A percentile compares a stretch with the other conserved stretches of the same genome.
phyloP scores from a whole-genome alignment of 768 basidiomycete genomes.

The Auricularia sp. region DNA sequence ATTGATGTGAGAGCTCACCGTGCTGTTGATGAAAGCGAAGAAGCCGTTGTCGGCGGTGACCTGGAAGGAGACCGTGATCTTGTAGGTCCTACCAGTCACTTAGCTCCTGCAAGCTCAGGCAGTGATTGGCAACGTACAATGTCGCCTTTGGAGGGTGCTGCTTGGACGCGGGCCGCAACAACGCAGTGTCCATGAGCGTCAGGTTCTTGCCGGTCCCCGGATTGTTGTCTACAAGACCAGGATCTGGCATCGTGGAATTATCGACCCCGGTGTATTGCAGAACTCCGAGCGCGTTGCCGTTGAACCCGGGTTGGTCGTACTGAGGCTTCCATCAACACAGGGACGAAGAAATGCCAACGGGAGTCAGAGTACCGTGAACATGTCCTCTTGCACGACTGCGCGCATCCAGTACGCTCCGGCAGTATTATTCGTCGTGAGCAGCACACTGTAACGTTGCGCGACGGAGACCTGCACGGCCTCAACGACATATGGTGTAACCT shows the following conservation, averaged over 20 bases:
- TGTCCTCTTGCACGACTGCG: constrained; percentile 25
- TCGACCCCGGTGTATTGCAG: not conserved
- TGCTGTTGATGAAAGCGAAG: constrained; percentile 23
- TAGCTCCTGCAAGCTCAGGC: constrained; percentile 3
- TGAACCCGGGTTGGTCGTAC: constrained; percentile 3
- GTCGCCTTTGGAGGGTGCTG: constrained; percentile 1
- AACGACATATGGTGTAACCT: constrained; percentile 29
- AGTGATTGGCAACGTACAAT: not conserved
- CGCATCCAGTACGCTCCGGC: constrained; percentile 29
- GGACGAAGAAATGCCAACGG: not conserved
- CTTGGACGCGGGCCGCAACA: not conserved
- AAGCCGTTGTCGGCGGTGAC: constrained; percentile 13
- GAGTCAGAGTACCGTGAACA: constrained; percentile 16
- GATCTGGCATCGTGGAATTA: not conserved
- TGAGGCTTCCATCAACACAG: not conserved
- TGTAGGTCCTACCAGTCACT: constrained; percentile 1
- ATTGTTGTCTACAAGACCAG: not conserved
- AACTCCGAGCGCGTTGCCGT: constrained; percentile 4
- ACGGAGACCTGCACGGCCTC: constrained; percentile 31
- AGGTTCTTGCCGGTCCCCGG: not conserved
- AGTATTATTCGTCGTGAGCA: constrained; percentile 32
- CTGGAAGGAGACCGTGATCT: constrained; percentile 16
- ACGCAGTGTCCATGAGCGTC: constrained; percentile 7
- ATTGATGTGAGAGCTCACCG: constrained; percentile 9
- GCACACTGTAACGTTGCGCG: constrained; percentile 42